These are phyloP conservation scores for Citrus medica DNA, from an alignment of 345 rosid genomes.

Conservation along the genomic window DNA sequence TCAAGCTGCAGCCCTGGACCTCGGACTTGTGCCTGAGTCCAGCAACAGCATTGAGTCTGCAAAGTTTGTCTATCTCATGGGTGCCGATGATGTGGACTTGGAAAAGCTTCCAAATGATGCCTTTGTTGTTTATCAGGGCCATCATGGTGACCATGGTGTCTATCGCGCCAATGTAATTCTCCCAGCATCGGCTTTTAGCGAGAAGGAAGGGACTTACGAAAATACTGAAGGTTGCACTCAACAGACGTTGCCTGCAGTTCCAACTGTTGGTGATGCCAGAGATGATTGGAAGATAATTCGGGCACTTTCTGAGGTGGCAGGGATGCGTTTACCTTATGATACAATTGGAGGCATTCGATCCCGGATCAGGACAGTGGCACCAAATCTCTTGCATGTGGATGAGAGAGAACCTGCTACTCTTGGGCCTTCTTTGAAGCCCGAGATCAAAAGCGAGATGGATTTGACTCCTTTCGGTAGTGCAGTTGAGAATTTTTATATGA, in stretches of 20 bases:
- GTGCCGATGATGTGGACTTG: slow-evolving; percentile 86
- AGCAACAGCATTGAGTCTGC: slow-evolving; percentile 64
- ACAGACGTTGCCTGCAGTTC: slow-evolving; percentile 94
- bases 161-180: slow-evolving; percentile 91
- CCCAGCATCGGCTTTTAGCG: slow-evolving; percentile 88
- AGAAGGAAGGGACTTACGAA: slow-evolving; percentile 93
- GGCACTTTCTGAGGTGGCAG: slow-evolving; percentile 88
- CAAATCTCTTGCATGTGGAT: slow-evolving; percentile 69
- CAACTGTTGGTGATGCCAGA: slow-evolving; percentile 94
- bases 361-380: slow-evolving; percentile 79
- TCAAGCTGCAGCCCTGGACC: slow-evolving; percentile 98
- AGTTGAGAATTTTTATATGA: slow-evolving; percentile 90
- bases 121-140: slow-evolving; percentile 94
- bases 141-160: slow-evolving; percentile 87
- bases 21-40: slow-evolving; percentile 86
- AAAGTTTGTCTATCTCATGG: slow-evolving; percentile 90
- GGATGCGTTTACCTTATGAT: slow-evolving; percentile 73
- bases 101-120: slow-evolving; percentile 85
- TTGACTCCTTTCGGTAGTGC: slow-evolving; percentile 49
- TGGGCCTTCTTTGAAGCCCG: slow-evolving; percentile 61
- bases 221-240: slow-evolving; percentile 92
- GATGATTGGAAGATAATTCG: slow-evolving; percentile 98
- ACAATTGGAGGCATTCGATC: slow-evolving; percentile 56
- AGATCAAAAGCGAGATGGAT: slow-evolving; percentile 41
- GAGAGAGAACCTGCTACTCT: slow-evolving; percentile 79